phyloP scores from a whole-genome alignment of 1,139 yeast genomes.

The Pichia sp. region DNA sequence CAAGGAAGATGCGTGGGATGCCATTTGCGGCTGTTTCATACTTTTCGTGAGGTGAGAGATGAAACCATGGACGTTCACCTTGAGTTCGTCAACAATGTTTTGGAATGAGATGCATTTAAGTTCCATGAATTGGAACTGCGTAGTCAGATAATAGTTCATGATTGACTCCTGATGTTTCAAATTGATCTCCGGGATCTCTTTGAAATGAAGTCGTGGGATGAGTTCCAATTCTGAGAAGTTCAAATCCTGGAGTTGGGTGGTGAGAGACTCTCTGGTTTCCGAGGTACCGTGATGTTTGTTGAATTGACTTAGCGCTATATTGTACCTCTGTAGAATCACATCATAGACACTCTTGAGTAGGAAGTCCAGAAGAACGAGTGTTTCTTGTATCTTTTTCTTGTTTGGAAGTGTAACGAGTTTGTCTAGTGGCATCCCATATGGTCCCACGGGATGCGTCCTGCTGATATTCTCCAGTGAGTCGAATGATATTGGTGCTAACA shows the following conservation, averaged over 20 bases:
- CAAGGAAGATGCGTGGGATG: constrained; percentile 8
- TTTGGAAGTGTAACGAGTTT: constrained; percentile 15
- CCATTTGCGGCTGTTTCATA: neutral
- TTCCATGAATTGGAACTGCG: constrained; percentile 11
- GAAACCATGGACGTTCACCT: constrained; percentile 11
- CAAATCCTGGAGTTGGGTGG: neutral
- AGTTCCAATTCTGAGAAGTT: constrained; percentile 10
- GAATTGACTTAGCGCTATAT: constrained; percentile 1
- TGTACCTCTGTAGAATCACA: constrained; percentile 3
- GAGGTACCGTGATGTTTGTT: constrained; percentile 3
- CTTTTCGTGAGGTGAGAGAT: constrained; percentile 5
- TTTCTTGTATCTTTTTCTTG: constrained; percentile 28
- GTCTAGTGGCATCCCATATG: constrained; percentile 5
- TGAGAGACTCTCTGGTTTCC: constrained; percentile 3
- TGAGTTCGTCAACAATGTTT: constrained; percentile 10
- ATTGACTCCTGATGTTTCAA: constrained; percentile 11
- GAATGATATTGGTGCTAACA: constrained; percentile 25
- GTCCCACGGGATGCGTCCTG: constrained; percentile 8
- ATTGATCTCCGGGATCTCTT: constrained; percentile 7
- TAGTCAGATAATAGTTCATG: constrained; percentile 9
- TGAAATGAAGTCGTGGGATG: constrained; percentile 2
- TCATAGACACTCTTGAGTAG: constrained; percentile 36
- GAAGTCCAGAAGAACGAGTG: constrained; percentile 33
- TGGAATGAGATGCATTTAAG: constrained; percentile 9
- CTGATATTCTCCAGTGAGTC: constrained; percentile 27